Evolutionary conservation across 352 stramenopile genomes (phyloP).

Genomic region (Phytophthora pseudosyringae): DNA sequence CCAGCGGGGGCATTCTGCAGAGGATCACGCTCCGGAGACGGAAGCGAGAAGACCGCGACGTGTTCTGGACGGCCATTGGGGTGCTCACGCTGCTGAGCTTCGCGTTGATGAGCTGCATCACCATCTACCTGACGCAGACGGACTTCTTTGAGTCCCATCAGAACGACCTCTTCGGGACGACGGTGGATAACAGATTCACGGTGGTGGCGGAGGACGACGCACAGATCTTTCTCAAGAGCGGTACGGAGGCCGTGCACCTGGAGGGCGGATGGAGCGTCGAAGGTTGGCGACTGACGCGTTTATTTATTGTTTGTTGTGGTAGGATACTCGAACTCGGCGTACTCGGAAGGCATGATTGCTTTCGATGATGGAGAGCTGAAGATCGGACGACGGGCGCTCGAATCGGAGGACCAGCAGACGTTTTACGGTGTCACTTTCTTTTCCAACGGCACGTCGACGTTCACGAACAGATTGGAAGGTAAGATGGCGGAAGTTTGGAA

Average conservation of each 20-base stretch:
- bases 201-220: conserved; percentile 77
- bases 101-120: conserved; percentile 58
- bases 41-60: conserved; percentile 53
- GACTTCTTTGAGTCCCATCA: conserved; percentile 87
- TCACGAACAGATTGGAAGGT: conserved; percentile 77
- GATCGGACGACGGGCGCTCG: conserved; percentile 59
- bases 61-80: conserved; percentile 81
- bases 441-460: conserved; percentile 67
- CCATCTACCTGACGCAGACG: conserved; percentile 77
- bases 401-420: conserved; percentile 52
- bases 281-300: not conserved
- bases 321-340: conserved; percentile 79
- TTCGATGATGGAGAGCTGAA: conserved; percentile 70
- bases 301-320: not conserved
- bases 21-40: conserved; percentile 69
- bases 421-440: conserved; percentile 81
- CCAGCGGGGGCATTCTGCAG: conserved; percentile 49
- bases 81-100: conserved; percentile 77
- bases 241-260: conserved; percentile 23
- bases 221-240: conserved; percentile 84
- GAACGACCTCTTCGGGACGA: conserved; percentile 81
- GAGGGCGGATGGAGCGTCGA: not conserved
- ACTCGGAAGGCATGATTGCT: conserved; percentile 73
- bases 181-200: conserved; percentile 83
- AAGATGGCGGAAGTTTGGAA: not conserved